Evolutionary conservation across 2,329 filamentous ascomycete species (phyloP).

Genomic region (Dothideomycetidae sp.): DNA sequence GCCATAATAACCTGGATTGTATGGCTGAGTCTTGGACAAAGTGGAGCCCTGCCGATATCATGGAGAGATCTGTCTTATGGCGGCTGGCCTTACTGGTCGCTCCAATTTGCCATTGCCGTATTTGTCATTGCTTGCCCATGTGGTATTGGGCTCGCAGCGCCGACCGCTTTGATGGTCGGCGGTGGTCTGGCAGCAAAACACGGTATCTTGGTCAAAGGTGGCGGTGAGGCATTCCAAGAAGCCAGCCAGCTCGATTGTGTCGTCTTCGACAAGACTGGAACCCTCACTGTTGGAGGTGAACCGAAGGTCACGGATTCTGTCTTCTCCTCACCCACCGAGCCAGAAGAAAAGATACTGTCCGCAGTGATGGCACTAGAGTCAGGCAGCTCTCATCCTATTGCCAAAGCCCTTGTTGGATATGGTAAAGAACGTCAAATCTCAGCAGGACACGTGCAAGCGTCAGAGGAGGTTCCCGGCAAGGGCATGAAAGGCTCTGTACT

Average conservation of each 20-base stretch:
- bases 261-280: constrained; percentile 83
- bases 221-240: constrained; percentile 75
- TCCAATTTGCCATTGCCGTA: constrained; percentile 74
- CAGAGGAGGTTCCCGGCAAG: constrained; percentile 57
- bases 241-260: constrained; percentile 64
- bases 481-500: constrained; percentile 49
- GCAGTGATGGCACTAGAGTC: constrained; percentile 50
- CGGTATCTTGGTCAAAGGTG: constrained; percentile 71
- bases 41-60: constrained; percentile 40
- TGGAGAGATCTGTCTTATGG: constrained; percentile 42
- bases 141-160: constrained; percentile 69
- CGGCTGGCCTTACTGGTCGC: constrained; percentile 58
- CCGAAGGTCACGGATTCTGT: constrained; percentile 48
- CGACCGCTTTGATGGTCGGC: constrained; percentile 71
- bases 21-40: constrained; percentile 53
- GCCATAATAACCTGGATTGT: constrained; percentile 57
- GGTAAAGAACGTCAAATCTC: constrained; percentile 30
- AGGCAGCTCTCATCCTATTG: constrained; percentile 61
- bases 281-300: constrained; percentile 58
- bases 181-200: constrained; percentile 64
- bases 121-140: constrained; percentile 82
- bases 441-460: constrained; percentile 16
- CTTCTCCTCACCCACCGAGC: constrained; percentile 5
- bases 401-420: constrained; percentile 52
- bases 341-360: constrained; percentile 29